phyloP scores from a whole-genome alignment of 1,139 yeast genomes.

The Debaryomyces sp. region DNA sequence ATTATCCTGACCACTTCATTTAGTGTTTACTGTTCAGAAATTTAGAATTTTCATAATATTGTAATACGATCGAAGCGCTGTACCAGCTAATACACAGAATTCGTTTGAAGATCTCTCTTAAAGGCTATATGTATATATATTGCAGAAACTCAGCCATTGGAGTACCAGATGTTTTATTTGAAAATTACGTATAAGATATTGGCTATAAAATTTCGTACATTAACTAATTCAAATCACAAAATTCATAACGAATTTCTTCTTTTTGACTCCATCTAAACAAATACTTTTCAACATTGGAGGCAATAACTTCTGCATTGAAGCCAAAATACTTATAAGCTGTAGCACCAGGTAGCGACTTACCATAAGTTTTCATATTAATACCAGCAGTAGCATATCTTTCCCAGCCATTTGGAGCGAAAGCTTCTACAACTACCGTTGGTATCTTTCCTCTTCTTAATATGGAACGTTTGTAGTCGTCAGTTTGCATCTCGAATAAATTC shows the following conservation, averaged over 20 bases:
- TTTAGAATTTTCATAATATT: too few species aligned
- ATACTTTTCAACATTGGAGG: conserved; percentile 22
- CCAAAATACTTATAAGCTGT: conserved; percentile 34
- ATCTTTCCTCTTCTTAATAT: conserved; percentile 22
- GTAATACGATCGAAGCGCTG: too few species aligned
- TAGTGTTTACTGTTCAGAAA: too few species aligned
- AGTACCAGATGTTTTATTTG: too few species aligned
- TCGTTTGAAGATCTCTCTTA: too few species aligned
- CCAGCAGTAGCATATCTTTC: conserved; percentile 41
- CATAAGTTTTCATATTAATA: conserved; percentile 28
- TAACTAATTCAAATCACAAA: conserved; percentile 22
- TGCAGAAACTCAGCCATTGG: too few species aligned
- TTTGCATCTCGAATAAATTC: conserved; percentile 28
- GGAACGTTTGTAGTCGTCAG: conserved; percentile 22
- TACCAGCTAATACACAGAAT: too few species aligned
- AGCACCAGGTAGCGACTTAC: conserved; percentile 35
- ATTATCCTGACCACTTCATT: too few species aligned
- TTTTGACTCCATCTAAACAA: conserved; percentile 20
- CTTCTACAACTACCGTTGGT: conserved; percentile 34
- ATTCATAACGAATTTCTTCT: conserved; percentile 23
- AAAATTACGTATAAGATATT: too few species aligned
- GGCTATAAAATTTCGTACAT: too few species aligned
- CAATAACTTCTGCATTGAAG: conserved; percentile 24
- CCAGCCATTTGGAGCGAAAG: conserved; percentile 39
- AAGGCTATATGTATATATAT: too few species aligned